Conservation (phyloP, 148 eudicot species). For the Camellia lanceoleosa region DNA sequence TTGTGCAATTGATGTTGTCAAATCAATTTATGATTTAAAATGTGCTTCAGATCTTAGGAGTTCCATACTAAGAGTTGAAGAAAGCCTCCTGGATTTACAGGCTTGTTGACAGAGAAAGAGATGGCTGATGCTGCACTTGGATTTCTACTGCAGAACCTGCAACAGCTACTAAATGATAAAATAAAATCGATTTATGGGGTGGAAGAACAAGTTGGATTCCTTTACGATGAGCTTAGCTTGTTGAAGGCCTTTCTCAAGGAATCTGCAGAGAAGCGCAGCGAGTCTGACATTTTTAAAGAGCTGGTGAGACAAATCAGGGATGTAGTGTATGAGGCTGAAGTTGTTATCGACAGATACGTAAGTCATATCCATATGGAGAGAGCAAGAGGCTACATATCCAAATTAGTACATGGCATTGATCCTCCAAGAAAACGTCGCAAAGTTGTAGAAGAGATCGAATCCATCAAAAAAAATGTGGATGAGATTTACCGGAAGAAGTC, state of each 20-base stretch:
- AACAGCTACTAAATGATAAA: slow-evolving; percentile 23
- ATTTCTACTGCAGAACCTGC: slow-evolving; percentile 30
- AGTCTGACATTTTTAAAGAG: slow-evolving; percentile 11
- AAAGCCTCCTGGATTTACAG: too few relatives aligned
- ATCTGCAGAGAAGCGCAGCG: slow-evolving; percentile 15
- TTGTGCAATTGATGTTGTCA: too few relatives aligned
- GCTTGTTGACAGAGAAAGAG: slow-evolving; percentile 7
- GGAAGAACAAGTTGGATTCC: slow-evolving; percentile 19
- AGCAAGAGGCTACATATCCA: slow-evolving; percentile 10
- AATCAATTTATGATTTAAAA: too few relatives aligned
- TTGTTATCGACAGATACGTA: slow-evolving; percentile 28
- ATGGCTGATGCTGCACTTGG: slow-evolving; percentile 36
- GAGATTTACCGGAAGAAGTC: slow-evolving; percentile 17
- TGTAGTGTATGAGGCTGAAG: slow-evolving; percentile 34
- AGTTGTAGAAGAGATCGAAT: slow-evolving; percentile 20
- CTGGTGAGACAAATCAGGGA: slow-evolving; percentile 26
- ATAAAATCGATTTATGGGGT: slow-evolving; percentile 13
- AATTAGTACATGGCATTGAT: neutral
- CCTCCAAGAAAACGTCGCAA: slow-evolving; percentile 7
- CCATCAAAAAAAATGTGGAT: slow-evolving; percentile 14
- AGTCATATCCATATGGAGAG: slow-evolving; percentile 14
- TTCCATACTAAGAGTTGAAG: too few relatives aligned
- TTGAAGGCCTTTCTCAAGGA: slow-evolving; percentile 32
- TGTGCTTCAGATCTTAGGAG: too few relatives aligned
- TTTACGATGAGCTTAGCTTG: slow-evolving; percentile 23